Evolutionary conservation across 2,329 filamentous ascomycete species (phyloP), one percentile per base, ranked within the genome.

Genomic region (Lasiodiplodia gonubiensis): DNA sequence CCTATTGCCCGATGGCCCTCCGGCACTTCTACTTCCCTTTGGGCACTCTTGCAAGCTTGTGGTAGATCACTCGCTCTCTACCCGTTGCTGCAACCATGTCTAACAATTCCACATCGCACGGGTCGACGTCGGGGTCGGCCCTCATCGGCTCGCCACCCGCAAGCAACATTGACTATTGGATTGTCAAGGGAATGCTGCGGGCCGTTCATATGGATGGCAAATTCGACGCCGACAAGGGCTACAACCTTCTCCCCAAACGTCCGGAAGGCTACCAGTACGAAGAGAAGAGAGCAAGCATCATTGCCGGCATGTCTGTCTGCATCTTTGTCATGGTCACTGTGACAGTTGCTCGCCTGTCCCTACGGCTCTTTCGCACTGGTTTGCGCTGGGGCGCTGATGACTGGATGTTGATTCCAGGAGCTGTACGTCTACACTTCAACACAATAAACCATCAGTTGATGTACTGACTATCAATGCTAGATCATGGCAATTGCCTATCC

Each of bases 351-450:
- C 72, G 78, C 30, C 68, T 80, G 27, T 65, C 66, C 11, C 64
- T 77, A 49, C 71, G 77, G 27, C 51, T 71, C 6, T 72, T 74
- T 48, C 69, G 72, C 33, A 69, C 64, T 46, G 70, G 73, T 12
- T 68, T 78, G 60, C 66, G 71, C 30, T 74, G 77, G n/a, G 78
- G 77, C 3, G 67, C 70, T 27, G 78, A 80, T 67, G 78, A 80
- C 57, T 74, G 71, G 67, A 70, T 74, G 2, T 76, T 78, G 35
- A 71, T 77, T 23, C 72, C 73, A n/a, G 78, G 75, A 18, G 74
- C 73, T 37, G 73, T 77, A 70, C 64, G 75, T n/a, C 63, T 33
- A 14, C 37, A 10, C 53, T 3, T 46, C 14, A 59, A 27, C 25
- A 11, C 11, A 2, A 18, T 11, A 0, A 5, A 10, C 25, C 18